Evolutionary conservation across 768 basidiomycete genomes (phyloP), one percentile per base, ranked within the genome.

Genomic region (Mycena pura): DNA sequence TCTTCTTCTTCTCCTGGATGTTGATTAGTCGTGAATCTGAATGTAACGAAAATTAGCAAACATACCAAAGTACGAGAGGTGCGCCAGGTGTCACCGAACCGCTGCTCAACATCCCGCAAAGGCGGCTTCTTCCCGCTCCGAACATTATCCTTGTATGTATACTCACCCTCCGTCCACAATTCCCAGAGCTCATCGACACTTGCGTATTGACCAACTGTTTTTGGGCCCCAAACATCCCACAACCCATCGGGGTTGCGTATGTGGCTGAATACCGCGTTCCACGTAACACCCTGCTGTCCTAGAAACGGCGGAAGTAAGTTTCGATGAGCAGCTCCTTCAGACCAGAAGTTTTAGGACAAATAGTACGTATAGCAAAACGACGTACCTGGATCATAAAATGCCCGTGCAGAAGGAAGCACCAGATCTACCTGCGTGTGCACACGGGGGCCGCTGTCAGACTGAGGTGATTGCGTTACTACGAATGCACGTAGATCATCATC

Each of bases 171-270:
- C 15, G 44, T 44, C 19, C n/a, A 55, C 8, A 43, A 9, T 2
- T 41, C 17, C 53, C 53, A 55, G 6, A 55, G 24, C 31, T 55
- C 53, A 28, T 55, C 31, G 13, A 55, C 29, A 17, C 17, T 22
- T 8, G 8, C 8, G 36, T 10, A 55, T 15, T 39, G 40, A 6
- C 45, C 43, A 3, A 55, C 7, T 1, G 27, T 27, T 25, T 45
- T 55, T 2, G 53, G 53, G 3, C 43, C 41, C 53, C 53, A 55
- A 6, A 2, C 2, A 13, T 6, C 3, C 53, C 53, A 55, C 8
- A 38, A 21, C 9, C 44, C 10, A 5, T 43, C 25, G 29, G 53
- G 53, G 29, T 44, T 41, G 7, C 34, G 2, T 3, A 55, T 34
- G 4, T 44, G 19, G 3, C 19, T 6, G 31, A 55, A 45, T 3